phyloP scores from a whole-genome alignment of 2,329 filamentous ascomycete genomes.

The Catunica adiposa region DNA sequence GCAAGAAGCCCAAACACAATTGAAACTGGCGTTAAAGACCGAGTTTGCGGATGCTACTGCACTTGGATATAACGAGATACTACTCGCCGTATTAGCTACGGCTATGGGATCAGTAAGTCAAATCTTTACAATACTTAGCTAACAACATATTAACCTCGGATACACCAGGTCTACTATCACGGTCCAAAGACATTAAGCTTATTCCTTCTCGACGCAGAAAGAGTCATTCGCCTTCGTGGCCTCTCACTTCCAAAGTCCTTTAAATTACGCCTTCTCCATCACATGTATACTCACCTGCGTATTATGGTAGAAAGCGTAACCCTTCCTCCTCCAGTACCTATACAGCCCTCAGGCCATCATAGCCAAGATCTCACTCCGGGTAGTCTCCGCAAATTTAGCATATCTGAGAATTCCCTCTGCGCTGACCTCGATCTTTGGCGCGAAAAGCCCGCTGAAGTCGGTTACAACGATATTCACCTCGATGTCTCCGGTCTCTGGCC shows the following conservation, averaged over 20 bases:
- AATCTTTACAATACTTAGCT: neutral
- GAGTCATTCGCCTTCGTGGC: slow-evolving; percentile 25
- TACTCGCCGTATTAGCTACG: slow-evolving; percentile 27
- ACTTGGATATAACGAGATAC: slow-evolving; percentile 27
- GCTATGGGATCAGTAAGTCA: slow-evolving; percentile 16
- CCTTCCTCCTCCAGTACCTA: slow-evolving; percentile 2
- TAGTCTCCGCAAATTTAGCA: slow-evolving; percentile 18
- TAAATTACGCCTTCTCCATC: slow-evolving; percentile 27
- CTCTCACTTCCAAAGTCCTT: slow-evolving; percentile 25
- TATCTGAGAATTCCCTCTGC: slow-evolving; percentile 18
- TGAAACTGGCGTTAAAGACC: slow-evolving; percentile 22
- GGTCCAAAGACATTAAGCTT: slow-evolving; percentile 5
- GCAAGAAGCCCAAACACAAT: slow-evolving; percentile 19
- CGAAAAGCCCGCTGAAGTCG: slow-evolving; percentile 23
- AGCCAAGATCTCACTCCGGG: neutral
- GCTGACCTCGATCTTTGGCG: slow-evolving; percentile 19
- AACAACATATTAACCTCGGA: neutral
- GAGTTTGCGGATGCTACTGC: slow-evolving; percentile 21
- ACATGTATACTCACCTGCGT: slow-evolving; percentile 30
- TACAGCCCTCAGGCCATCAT: neutral
- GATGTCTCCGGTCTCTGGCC: slow-evolving; percentile 26
- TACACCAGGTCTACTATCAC: neutral
- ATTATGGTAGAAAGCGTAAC: slow-evolving; percentile 28
- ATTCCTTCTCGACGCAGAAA: slow-evolving; percentile 26
- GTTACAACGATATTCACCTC: slow-evolving; percentile 29